phyloP scores from a whole-genome alignment of 495 filamentous ascomycete species.

The Trichocladium antarcticum region DNA sequence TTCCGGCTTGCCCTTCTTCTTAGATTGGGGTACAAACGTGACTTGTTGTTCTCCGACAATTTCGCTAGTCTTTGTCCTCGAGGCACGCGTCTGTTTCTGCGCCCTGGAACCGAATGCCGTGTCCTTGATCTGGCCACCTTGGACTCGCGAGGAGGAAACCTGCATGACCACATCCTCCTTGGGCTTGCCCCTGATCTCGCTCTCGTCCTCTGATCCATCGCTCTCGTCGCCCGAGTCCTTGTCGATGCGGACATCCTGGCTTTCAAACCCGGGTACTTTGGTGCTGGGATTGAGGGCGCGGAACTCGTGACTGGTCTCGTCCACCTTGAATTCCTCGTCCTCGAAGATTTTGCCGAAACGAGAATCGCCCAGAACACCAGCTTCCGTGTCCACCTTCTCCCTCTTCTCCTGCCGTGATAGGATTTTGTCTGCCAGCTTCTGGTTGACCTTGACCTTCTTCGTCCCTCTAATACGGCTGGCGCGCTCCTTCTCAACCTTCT shows the following conservation, averaged over 20 bases:
- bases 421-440: constrained; percentile 71
- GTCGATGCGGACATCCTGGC: constrained; percentile 1
- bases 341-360: constrained; percentile 87
- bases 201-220: constrained; percentile 18
- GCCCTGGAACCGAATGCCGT: constrained; percentile 63
- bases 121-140: constrained; percentile 43
- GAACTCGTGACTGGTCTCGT: constrained; percentile 84
- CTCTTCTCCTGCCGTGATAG: constrained; percentile 69
- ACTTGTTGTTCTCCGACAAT: constrained; percentile 76
- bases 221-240: constrained; percentile 11
- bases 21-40: constrained; percentile 63
- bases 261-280: constrained; percentile 21
- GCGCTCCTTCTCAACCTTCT: constrained; percentile 89
- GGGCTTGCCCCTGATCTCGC: constrained; percentile 32
- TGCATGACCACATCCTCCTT: constrained; percentile 47
- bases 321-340: constrained; percentile 83
- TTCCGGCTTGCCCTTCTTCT: constrained; percentile 37
- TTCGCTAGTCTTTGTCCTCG: constrained; percentile 38
- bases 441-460: constrained; percentile 88
- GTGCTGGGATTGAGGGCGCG: constrained; percentile 76
- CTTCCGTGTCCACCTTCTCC: constrained; percentile 50
- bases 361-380: constrained; percentile 60
- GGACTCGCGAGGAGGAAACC: constrained; percentile 55
- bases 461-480: constrained; percentile 82
- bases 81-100: constrained; percentile 35